These are phyloP conservation scores for Saccharomyces hybrid DNA, from an alignment of 1,139 yeast genomes.

Conservation along the genomic window DNA sequence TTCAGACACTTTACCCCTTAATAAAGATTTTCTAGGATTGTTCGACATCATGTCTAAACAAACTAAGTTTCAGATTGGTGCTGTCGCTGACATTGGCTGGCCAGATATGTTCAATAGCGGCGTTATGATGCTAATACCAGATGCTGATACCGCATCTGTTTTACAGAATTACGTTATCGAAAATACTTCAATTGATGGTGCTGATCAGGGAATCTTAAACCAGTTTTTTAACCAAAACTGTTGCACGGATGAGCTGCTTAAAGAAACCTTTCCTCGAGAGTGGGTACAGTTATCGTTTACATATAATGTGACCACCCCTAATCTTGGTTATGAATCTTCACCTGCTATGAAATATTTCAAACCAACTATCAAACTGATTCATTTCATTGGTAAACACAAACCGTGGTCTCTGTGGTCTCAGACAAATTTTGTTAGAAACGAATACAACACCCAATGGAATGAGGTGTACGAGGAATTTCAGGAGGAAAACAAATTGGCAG, in stretches of 20 bases:
- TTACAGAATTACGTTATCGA: conserved; percentile 36
- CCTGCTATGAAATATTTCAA: conserved; percentile 67
- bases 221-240: conserved; percentile 50
- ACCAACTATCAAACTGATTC: conserved; percentile 52
- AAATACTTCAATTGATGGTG: conserved; percentile 75
- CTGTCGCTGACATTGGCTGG: conserved; percentile 90
- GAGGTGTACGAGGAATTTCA: conserved; percentile 15
- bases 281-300: conserved; percentile 74
- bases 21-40: conserved; percentile 20
- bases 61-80: conserved; percentile 41
- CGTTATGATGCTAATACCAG: conserved; percentile 62
- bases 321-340: conserved; percentile 68
- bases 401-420: conserved; percentile 54
- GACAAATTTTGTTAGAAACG: conserved; percentile 7
- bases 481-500: conserved; percentile 3
- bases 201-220: conserved; percentile 89
- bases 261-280: conserved; percentile 11
- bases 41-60: conserved; percentile 18
- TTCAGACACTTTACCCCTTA: conserved; percentile 67
- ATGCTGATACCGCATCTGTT: conserved; percentile 37
- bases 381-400: conserved; percentile 72
- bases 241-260: neutral
- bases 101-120: conserved; percentile 95
- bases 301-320: conserved; percentile 74
- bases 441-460: conserved; percentile 17